Percentiles rank a stretch among this genome's conserved stretches.
These are phyloP conservation scores for Fusarium irregulare DNA, from an alignment of 2,329 filamentous ascomycete genomes.

Conservation along the genomic window DNA sequence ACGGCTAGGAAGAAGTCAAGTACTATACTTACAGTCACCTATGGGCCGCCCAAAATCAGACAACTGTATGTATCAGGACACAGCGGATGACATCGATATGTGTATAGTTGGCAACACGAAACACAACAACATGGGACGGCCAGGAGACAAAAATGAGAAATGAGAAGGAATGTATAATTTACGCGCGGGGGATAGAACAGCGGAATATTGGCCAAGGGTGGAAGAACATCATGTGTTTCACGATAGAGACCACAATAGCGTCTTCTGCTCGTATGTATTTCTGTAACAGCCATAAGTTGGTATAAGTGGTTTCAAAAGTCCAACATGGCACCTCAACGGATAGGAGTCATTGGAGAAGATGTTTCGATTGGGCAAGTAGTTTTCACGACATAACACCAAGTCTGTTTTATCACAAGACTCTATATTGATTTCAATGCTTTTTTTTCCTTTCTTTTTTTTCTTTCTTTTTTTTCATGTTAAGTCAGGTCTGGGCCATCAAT, in stretches of 20 bases:
- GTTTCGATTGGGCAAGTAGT: conserved; percentile 13
- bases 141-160: conserved; percentile 11
- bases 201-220: neutral
- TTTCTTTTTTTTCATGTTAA: neutral
- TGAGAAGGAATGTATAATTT: conserved; percentile 34
- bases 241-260: conserved; percentile 35
- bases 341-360: conserved; percentile 34
- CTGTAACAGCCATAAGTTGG: conserved; percentile 34
- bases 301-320: conserved; percentile 24
- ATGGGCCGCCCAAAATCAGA: neutral
- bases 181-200: conserved; percentile 14
- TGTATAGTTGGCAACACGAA: conserved; percentile 29
- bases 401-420: neutral
- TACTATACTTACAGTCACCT: neutral
- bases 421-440: neutral
- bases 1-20: neutral
- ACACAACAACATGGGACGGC: neutral
- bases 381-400: conserved; percentile 22
- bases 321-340: conserved; percentile 34
- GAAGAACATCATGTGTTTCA: conserved; percentile 22
- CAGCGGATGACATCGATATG: conserved; percentile 3
- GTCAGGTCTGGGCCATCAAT: neutral
- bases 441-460: neutral
- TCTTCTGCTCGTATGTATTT: conserved; percentile 31
- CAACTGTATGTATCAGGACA: conserved; percentile 1